Percentiles rank a stretch among this genome's conserved stretches.
Evolutionary conservation across 495 filamentous ascomycete species (phyloP).

Genomic region (Trichoderma parareesei): DNA sequence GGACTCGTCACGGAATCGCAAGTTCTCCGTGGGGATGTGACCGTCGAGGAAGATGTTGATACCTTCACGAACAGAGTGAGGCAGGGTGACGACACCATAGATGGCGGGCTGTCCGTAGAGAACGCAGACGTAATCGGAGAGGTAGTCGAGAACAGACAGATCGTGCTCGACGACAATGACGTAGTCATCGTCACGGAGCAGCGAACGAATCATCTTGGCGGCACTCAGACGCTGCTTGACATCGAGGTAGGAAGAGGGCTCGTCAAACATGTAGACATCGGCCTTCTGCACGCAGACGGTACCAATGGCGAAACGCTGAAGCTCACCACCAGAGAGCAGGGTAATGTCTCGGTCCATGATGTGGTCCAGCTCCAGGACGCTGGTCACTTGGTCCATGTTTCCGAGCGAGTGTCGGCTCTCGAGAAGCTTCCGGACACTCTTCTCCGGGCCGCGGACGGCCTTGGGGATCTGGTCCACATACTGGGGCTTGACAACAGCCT

Average conservation of each 20-base stretch:
- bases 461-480: constrained; percentile 97
- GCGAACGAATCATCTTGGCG: constrained; percentile 80
- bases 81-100: constrained; percentile 97
- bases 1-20: constrained; percentile 95
- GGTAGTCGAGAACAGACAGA: constrained; percentile 93
- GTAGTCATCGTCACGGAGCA: constrained; percentile 82
- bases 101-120: constrained; percentile 91
- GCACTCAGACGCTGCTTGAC: constrained; percentile 95
- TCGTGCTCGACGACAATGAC: constrained; percentile 99
- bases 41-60: constrained; percentile 99
- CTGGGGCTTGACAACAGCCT: constrained; percentile 96
- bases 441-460: constrained; percentile 71
- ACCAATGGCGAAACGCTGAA: constrained; percentile 95
- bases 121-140: constrained; percentile 96
- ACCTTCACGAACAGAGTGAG: constrained; percentile 92
- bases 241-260: constrained; percentile 95
- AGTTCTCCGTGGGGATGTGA: constrained; percentile 94
- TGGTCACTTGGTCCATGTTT: constrained; percentile 77
- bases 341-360: constrained; percentile 82
- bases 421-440: constrained; percentile 68
- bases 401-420: constrained; percentile 63
- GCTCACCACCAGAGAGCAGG: constrained; percentile 88
- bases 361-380: constrained; percentile 77
- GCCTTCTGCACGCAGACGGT: constrained; percentile 83
- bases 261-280: constrained; percentile 92